phyloP scores from a whole-genome alignment of 192 early-diverging fungal genomes.

The Geranomyces variabilis region DNA sequence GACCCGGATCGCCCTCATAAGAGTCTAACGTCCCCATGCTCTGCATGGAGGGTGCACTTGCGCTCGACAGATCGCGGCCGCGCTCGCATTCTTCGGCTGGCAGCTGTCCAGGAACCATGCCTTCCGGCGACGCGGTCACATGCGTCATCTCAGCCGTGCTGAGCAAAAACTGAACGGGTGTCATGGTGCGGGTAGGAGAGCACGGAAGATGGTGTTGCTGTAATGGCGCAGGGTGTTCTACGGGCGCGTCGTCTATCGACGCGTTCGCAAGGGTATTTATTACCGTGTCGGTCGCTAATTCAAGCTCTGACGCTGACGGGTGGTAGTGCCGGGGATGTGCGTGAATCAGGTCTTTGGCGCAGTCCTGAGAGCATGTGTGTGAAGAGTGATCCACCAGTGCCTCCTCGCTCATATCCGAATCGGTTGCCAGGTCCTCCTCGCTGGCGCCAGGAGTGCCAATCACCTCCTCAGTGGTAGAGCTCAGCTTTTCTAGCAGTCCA shows the following conservation, averaged over 20 bases:
- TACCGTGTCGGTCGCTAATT: too few species aligned
- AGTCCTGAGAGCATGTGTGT: too few species aligned
- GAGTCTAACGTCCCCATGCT: too few species aligned
- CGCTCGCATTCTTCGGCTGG: too few species aligned
- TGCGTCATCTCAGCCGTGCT: background rate
- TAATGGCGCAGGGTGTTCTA: too few species aligned
- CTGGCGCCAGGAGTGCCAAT: conserved; percentile 16
- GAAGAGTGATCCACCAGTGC: conserved; percentile 2
- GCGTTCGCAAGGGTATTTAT: too few species aligned
- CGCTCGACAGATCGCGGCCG: too few species aligned
- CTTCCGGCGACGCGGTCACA: background rate
- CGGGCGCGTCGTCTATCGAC: too few species aligned
- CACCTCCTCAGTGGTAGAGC: conserved; percentile 32
- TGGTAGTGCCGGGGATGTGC: too few species aligned
- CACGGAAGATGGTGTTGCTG: background rate
- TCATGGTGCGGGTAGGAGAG: background rate
- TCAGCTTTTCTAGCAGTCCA: conserved; percentile 58
- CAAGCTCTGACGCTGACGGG: too few species aligned
- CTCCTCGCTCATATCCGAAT: background rate
- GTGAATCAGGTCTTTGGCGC: too few species aligned
- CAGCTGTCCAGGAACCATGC: background rate
- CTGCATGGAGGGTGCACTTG: too few species aligned
- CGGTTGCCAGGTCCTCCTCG: conserved; percentile 4
- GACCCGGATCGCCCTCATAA: background rate
- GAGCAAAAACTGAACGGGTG: conserved; percentile 7